Evolutionary conservation across 345 rosid genomes (phyloP).

Genomic region (Xanthoceras sorbifolium): DNA sequence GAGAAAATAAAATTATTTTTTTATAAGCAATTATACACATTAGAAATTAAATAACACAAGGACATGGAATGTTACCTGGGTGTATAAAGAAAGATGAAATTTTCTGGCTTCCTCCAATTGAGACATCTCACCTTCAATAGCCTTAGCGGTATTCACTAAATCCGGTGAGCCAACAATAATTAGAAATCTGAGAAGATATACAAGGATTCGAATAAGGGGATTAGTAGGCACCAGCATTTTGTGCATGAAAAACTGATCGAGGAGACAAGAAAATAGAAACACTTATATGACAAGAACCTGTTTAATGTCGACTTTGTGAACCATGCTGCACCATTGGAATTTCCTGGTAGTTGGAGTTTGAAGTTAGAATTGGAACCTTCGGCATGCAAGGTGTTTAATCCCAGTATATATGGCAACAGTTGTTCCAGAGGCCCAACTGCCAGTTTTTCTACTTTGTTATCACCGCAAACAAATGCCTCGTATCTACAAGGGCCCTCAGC

Average conservation of each 20-base stretch:
- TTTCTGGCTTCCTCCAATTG: conserved; percentile 65
- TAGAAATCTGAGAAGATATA: conserved; percentile 46
- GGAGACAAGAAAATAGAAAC: conserved; percentile 6
- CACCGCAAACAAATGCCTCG: conserved; percentile 45
- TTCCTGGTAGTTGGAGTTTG: conserved; percentile 42
- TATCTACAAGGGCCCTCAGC: conserved; percentile 36
- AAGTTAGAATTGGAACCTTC: conserved; percentile 49
- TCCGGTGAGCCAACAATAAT: conserved; percentile 42
- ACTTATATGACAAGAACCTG: conserved; percentile 36
- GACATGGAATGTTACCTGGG: conserved; percentile 35
- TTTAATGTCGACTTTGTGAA: conserved; percentile 55
- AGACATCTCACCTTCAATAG: conserved; percentile 54
- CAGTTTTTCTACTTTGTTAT: conserved; percentile 47
- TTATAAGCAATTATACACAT: conserved; percentile 4
- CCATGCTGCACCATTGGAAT: conserved; percentile 42
- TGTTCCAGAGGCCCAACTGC: conserved; percentile 46
- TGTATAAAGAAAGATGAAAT: conserved; percentile 54
- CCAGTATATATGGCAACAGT: conserved; percentile 53
- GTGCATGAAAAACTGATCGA: background rate
- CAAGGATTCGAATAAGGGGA: background rate
- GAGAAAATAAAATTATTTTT: conserved; percentile 17
- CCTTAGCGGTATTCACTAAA: conserved; percentile 37
- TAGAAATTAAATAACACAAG: conserved; percentile 7
- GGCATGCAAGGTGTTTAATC: conserved; percentile 32
- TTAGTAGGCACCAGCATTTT: background rate